A percentile compares a stretch with the other conserved stretches of the same genome.
phyloP scores from a whole-genome alignment of 345 rosid genomes.

The Rhodamnia argentea region DNA sequence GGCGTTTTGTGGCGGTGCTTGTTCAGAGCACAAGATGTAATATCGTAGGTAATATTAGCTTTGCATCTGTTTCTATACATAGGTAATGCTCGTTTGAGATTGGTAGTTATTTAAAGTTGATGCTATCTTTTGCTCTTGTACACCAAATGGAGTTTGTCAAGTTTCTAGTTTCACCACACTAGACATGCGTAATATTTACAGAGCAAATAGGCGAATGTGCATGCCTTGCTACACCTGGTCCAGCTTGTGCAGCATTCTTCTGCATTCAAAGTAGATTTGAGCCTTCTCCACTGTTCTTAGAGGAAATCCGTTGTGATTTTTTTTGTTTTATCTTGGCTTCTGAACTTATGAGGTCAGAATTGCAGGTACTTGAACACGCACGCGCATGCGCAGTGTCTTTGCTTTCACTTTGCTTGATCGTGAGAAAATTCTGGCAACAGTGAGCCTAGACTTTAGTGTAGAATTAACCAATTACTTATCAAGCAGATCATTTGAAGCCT shows the following conservation, averaged over 20 bases:
- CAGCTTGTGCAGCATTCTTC: background rate
- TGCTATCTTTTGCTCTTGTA: background rate
- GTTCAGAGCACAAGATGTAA: background rate
- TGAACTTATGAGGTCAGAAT: background rate
- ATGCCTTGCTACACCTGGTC: background rate
- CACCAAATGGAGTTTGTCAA: background rate
- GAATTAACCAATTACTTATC: background rate
- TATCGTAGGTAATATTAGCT: background rate
- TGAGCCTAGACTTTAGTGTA: background rate
- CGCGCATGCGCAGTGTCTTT: rapidly evolving
- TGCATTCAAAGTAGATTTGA: background rate
- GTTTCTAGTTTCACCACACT: background rate
- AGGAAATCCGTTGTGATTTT: background rate
- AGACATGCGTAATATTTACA: background rate
- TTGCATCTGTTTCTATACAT: background rate
- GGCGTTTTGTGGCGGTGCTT: background rate
- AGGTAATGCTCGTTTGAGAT: background rate
- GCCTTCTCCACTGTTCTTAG: background rate
- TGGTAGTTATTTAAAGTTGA: background rate
- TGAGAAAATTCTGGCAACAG: background rate
- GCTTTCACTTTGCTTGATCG: background rate
- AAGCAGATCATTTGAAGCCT: background rate
- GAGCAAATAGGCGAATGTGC: background rate
- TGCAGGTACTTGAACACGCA: background rate
- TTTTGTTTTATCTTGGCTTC: background rate